phyloP scores from a whole-genome alignment of 192 early-diverging fungal species.

The Lobosporangium transversale region DNA sequence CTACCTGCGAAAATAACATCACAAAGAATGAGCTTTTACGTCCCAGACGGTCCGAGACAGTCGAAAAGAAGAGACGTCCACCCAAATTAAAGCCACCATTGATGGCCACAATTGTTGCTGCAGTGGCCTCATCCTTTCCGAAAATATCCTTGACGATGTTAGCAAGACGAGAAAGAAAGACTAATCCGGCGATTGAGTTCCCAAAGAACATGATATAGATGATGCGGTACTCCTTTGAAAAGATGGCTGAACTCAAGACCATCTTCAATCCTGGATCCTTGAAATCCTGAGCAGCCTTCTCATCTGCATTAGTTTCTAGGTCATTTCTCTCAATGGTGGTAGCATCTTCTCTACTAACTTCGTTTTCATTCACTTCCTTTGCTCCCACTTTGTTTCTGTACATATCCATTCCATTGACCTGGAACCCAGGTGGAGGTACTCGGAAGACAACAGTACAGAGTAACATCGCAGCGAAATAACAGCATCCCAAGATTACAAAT shows the following conservation, averaged over 20 bases:
- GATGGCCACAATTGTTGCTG: slow-evolving; percentile 63
- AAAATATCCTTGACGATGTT: slow-evolving; percentile 69
- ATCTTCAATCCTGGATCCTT: slow-evolving; percentile 62
- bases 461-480: slow-evolving; percentile 71
- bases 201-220: slow-evolving; percentile 69
- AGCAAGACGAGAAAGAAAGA: slow-evolving; percentile 67
- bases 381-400: slow-evolving; percentile 40
- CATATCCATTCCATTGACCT: slow-evolving; percentile 72
- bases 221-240: slow-evolving; percentile 68
- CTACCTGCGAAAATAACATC: slow-evolving; percentile 66
- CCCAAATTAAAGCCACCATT: slow-evolving; percentile 69
- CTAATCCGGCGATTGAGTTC: slow-evolving; percentile 69
- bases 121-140: slow-evolving; percentile 36
- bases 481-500: slow-evolving; percentile 72
- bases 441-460: slow-evolving; percentile 61
- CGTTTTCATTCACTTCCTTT: not conserved
- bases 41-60: slow-evolving; percentile 65
- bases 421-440: slow-evolving; percentile 73
- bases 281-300: slow-evolving; percentile 27
- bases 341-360: not conserved
- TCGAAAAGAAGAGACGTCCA: slow-evolving; percentile 67
- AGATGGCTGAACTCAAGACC: slow-evolving; percentile 61
- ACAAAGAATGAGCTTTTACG: slow-evolving; percentile 77
- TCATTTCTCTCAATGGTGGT: no score
- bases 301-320: slow-evolving; percentile 1